phyloP scores from a whole-genome alignment of 768 basidiomycete species.

The Leccinum fibrillosum region DNA sequence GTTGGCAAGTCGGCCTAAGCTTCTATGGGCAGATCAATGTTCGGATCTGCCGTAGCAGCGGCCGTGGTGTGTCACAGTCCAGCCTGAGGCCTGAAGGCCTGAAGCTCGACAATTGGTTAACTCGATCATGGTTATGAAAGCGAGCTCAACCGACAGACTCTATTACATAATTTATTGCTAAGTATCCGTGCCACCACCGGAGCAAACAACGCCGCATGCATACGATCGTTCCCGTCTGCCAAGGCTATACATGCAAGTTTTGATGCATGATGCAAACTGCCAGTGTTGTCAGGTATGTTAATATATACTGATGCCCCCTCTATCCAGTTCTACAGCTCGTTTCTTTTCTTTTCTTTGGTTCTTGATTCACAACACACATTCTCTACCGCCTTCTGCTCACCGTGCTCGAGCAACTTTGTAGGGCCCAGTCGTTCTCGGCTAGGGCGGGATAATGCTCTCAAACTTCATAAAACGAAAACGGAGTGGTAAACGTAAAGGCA shows the following conservation, averaged over 20 bases:
- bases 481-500: slow-evolving; percentile 27
- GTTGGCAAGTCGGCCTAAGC: not conserved
- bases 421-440: not conserved
- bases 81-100: not conserved
- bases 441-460: slow-evolving; percentile 21
- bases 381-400: not conserved
- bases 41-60: not conserved
- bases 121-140: not conserved
- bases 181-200: too few relatives aligned
- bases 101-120: not conserved
- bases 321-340: not conserved
- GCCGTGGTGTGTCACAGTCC: not conserved
- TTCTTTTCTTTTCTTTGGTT: not conserved
- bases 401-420: not conserved
- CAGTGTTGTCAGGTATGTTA: slow-evolving; percentile 19
- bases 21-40: not conserved
- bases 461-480: slow-evolving; percentile 29
- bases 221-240: not conserved
- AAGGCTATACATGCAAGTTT: slow-evolving; percentile 14
- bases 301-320: slow-evolving; percentile 11
- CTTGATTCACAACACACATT: not conserved
- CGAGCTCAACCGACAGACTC: not conserved
- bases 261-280: slow-evolving; percentile 24
- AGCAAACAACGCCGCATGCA: too few relatives aligned
- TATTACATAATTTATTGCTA: not conserved